Percentiles rank a stretch among this genome's conserved stretches.
Conservation (phyloP, 129 eudicot species). For the Daucus carota region DNA sequence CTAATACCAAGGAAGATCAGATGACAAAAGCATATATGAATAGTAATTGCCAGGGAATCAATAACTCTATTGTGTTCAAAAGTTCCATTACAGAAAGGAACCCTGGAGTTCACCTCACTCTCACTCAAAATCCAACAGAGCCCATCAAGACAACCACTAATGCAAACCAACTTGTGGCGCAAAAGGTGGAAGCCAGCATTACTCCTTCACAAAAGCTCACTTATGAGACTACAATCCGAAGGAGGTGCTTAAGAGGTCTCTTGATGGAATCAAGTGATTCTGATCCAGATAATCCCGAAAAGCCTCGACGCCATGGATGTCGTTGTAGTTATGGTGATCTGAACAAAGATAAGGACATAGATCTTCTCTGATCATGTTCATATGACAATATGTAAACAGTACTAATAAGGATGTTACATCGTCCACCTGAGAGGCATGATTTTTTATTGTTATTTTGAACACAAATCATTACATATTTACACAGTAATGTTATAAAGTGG, state of each 20-base stretch:
- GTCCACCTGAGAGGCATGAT: background rate
- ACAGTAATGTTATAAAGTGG: no score
- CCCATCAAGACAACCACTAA: constrained; percentile 6
- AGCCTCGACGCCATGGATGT: constrained; percentile 76
- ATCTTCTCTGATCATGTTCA: constrained; percentile 31
- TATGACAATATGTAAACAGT: background rate
- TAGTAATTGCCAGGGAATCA: constrained; percentile 64
- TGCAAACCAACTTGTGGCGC: constrained; percentile 18
- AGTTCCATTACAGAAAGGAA: constrained; percentile 44
- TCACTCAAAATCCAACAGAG: constrained; percentile 19
- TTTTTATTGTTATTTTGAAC: background rate
- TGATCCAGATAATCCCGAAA: constrained; percentile 39
- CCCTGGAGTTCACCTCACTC: constrained; percentile 60
- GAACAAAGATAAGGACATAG: constrained; percentile 29
- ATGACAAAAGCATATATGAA: constrained; percentile 43
- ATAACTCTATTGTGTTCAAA: constrained; percentile 61
- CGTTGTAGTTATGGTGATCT: constrained; percentile 32
- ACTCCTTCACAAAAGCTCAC: constrained; percentile 42
- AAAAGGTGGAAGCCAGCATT: constrained; percentile 32
- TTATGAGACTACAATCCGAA: constrained; percentile 45
- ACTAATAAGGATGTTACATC: constrained; percentile 7
- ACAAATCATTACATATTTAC: background rate
- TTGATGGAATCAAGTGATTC: constrained; percentile 61
- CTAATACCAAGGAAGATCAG: constrained; percentile 25
- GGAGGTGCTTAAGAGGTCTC: constrained; percentile 72